phyloP scores from a whole-genome alignment of 768 basidiomycete genomes.

The Trametes cubensis region DNA sequence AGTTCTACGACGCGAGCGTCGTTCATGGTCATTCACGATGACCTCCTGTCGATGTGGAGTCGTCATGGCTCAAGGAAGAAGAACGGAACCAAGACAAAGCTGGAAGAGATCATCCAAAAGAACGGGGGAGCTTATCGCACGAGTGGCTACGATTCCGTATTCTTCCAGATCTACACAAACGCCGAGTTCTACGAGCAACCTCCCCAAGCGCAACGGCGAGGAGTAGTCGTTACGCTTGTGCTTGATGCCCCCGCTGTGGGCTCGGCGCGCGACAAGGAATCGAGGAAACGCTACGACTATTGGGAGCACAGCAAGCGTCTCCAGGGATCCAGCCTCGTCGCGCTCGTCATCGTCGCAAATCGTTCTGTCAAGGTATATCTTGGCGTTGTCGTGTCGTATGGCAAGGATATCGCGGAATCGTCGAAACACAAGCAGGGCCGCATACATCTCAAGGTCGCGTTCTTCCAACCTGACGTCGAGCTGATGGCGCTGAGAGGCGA shows the following conservation, averaged over 20 bases:
- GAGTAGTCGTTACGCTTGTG: slow-evolving; percentile 49
- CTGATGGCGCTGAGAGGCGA: slow-evolving; percentile 46
- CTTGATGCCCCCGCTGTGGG: slow-evolving; percentile 59
- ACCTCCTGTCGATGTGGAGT: slow-evolving; percentile 36
- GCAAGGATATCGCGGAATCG: slow-evolving; percentile 49
- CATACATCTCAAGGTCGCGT: slow-evolving; percentile 54
- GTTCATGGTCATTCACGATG: slow-evolving; percentile 51
- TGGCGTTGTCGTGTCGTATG: slow-evolving; percentile 50
- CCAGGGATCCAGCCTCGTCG: slow-evolving; percentile 64
- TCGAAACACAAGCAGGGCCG: slow-evolving; percentile 37
- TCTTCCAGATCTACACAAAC: slow-evolving; percentile 29
- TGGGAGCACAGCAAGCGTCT: slow-evolving; percentile 71
- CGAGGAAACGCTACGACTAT: slow-evolving; percentile 47
- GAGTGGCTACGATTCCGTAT: slow-evolving; percentile 19
- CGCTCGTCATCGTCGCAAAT: slow-evolving; percentile 48
- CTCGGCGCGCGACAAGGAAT: slow-evolving; percentile 44
- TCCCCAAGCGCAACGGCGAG: slow-evolving; percentile 49
- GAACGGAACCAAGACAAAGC: slow-evolving; percentile 5
- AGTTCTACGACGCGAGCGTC: slow-evolving; percentile 29
- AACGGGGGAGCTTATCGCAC: slow-evolving; percentile 19
- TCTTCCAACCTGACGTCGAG: slow-evolving; percentile 65
- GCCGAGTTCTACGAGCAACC: slow-evolving; percentile 45
- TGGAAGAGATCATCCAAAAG: slow-evolving; percentile 30
- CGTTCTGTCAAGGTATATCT: slow-evolving; percentile 46
- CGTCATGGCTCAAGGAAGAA: background rate